Evolutionary conservation across 2,329 filamentous ascomycete genomes (phyloP).

Genomic region (Botrytis sinoallii): DNA sequence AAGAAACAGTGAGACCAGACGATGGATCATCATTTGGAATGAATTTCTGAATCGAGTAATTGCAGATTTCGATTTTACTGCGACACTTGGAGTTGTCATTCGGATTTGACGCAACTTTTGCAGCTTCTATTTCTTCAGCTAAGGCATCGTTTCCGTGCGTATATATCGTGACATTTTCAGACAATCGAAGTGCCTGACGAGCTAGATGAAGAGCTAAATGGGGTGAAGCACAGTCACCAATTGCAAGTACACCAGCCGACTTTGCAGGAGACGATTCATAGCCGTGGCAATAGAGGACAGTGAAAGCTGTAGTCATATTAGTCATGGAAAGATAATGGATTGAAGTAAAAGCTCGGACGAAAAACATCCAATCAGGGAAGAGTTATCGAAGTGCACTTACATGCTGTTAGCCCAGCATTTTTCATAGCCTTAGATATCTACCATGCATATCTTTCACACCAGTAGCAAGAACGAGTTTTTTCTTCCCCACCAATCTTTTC

Average conservation of each 20-base stretch:
- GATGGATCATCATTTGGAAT: no score
- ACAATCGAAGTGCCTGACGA: slow-evolving; percentile 40
- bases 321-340: no score
- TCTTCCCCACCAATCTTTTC: slow-evolving; percentile 45
- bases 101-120: background rate
- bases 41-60: no score
- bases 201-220: slow-evolving; percentile 41
- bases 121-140: slow-evolving; percentile 40
- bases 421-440: slow-evolving; percentile 51
- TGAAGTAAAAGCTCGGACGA: no score
- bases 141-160: background rate
- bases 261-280: background rate
- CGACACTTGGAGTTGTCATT: no score
- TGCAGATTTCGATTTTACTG: no score
- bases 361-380: no score
- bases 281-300: slow-evolving; percentile 14
- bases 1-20: no score
- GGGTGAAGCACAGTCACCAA: slow-evolving; percentile 30
- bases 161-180: no score
- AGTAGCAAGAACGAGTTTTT: slow-evolving; percentile 55
- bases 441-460: slow-evolving; percentile 50
- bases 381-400: background rate
- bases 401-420: slow-evolving; percentile 44
- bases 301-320: background rate
- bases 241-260: background rate